Evolutionary conservation across 495 filamentous ascomycete species (phyloP).

Genomic region (Neurospora sp.): DNA sequence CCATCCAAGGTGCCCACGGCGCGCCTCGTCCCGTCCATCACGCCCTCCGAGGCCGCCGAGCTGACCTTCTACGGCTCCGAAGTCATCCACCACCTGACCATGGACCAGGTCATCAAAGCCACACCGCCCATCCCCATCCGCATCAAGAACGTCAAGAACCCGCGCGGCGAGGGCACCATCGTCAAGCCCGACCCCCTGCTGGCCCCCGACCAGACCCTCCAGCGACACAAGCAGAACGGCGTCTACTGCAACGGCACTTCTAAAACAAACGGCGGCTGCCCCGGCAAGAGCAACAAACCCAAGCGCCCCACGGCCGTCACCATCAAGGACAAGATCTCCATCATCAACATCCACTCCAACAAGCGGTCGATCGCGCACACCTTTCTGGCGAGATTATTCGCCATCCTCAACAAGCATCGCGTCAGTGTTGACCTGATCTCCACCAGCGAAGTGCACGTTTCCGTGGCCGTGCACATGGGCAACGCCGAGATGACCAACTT

Average conservation of each 20-base stretch:
- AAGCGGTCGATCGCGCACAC: slow-evolving; percentile 67
- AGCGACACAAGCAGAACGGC: slow-evolving; percentile 14
- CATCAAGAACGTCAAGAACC: slow-evolving; percentile 98
- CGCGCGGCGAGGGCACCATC: slow-evolving; percentile 74
- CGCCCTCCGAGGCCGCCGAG: slow-evolving; percentile 80
- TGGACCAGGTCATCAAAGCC: slow-evolving; percentile 94
- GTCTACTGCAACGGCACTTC: background rate
- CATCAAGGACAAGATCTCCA: slow-evolving; percentile 84
- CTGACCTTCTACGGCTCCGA: slow-evolving; percentile 89
- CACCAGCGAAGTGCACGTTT: slow-evolving; percentile 89
- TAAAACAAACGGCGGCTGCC: slow-evolving; percentile 18
- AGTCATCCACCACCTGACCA: slow-evolving; percentile 96
- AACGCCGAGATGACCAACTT: slow-evolving; percentile 55
- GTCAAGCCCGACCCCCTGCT: slow-evolving; percentile 54
- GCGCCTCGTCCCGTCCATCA: slow-evolving; percentile 63
- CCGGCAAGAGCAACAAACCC: slow-evolving; percentile 28
- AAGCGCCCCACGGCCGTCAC: slow-evolving; percentile 78
- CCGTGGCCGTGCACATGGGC: slow-evolving; percentile 81
- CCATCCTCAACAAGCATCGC: slow-evolving; percentile 65
- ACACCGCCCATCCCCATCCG: slow-evolving; percentile 77
- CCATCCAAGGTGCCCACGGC: slow-evolving; percentile 83
- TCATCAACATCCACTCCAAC: slow-evolving; percentile 93
- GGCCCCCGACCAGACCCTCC: slow-evolving; percentile 35
- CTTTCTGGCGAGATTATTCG: slow-evolving; percentile 86
- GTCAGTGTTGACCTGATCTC: slow-evolving; percentile 90